phyloP scores from a whole-genome alignment of 306 rosid genomes.

The Acacia acuminata region DNA sequence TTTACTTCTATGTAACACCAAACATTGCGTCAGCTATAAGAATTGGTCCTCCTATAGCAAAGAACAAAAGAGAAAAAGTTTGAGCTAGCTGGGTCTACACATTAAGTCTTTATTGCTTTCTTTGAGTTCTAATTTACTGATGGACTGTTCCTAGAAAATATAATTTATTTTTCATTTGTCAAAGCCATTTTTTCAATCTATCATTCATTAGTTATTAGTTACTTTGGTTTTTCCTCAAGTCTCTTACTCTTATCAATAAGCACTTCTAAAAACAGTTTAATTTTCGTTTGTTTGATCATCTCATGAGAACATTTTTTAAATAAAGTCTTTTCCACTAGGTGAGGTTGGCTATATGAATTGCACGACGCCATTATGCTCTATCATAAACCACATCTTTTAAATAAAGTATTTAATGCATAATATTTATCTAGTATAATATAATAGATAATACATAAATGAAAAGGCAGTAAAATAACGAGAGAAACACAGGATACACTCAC shows the following conservation, averaged over 20 bases:
- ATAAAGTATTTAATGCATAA: background rate
- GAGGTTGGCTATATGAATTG: no score
- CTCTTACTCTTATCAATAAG: no score
- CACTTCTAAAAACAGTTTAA: no score
- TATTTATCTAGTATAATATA: background rate
- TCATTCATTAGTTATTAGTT: background rate
- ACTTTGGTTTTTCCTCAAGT: no score
- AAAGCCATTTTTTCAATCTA: background rate
- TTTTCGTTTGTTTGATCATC: no score
- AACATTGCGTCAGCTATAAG: no score
- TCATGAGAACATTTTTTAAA: background rate
- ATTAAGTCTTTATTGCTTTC: background rate
- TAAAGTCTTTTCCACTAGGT: background rate
- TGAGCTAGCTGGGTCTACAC: background rate
- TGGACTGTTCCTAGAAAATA: background rate
- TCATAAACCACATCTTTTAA: background rate
- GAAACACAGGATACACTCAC: no score
- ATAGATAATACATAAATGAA: background rate
- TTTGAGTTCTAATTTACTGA: background rate
- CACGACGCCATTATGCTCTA: no score
- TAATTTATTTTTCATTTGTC: background rate
- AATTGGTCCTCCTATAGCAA: background rate
- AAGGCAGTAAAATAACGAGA: no score
- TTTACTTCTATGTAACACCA: background rate
- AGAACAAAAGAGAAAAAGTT: background rate